These are phyloP conservation scores for Carnegiea gigantea DNA, from an alignment of 179 eudicot species.

Conservation along the genomic window DNA sequence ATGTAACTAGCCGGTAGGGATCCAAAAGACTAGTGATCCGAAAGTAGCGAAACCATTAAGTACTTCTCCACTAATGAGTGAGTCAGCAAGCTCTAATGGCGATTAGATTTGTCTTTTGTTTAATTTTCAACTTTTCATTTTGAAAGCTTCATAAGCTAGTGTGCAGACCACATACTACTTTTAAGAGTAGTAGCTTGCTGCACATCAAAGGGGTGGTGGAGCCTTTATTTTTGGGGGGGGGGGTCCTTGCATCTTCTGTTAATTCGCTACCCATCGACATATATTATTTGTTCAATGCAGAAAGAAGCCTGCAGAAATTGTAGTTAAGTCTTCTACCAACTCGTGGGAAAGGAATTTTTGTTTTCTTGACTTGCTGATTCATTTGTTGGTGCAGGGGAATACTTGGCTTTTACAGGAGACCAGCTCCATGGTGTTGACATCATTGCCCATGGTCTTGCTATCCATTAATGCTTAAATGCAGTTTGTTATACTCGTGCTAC, in stretches of 20 bases:
- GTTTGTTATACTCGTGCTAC: conserved; percentile 40
- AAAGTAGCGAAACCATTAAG: no score
- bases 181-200: no score
- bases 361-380: background rate
- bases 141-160: background rate
- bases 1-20: background rate
- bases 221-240: background rate
- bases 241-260: background rate
- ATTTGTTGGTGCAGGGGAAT: conserved; percentile 63
- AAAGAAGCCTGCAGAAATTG: background rate
- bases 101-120: background rate
- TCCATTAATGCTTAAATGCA: conserved; percentile 73
- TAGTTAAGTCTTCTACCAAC: background rate
- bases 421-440: conserved; percentile 84
- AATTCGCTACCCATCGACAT: background rate
- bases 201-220: background rate
- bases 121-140: background rate
- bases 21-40: background rate
- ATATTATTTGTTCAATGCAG: background rate
- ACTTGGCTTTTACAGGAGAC: conserved; percentile 90
- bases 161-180: background rate
- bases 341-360: background rate
- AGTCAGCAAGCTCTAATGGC: background rate
- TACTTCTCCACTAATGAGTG: background rate
- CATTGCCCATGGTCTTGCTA: conserved; percentile 86